Conservation (phyloP, 306 rosid species). For the Lathyrus tuberosus region DNA sequence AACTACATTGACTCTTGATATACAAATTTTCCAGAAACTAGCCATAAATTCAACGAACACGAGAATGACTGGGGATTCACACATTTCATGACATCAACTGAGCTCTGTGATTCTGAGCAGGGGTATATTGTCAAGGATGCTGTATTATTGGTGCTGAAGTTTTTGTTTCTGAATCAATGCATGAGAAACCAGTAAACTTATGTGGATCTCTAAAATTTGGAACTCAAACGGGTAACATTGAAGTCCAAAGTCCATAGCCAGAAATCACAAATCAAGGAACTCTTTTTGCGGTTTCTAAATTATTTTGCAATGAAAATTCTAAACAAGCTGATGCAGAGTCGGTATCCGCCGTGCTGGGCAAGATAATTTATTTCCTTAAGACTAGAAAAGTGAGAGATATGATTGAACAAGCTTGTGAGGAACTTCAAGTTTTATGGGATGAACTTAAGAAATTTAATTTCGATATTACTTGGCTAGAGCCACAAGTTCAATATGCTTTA, state of each 20-base stretch:
- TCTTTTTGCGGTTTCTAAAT: too few relatives aligned
- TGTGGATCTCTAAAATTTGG: too few relatives aligned
- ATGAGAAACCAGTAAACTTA: neutral
- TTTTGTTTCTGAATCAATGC: neutral
- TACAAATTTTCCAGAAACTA: neutral
- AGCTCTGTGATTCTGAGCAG: neutral
- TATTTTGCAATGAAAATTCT: too few relatives aligned
- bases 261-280: too few relatives aligned
- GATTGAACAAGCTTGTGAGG: too few relatives aligned
- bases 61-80: neutral
- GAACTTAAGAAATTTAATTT: neutral
- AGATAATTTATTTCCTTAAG: neutral
- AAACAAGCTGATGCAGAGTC: too few relatives aligned
- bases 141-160: conserved; percentile 2
- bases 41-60: neutral
- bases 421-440: too few relatives aligned
- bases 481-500: conserved; percentile 41
- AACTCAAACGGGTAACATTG: too few relatives aligned
- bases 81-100: neutral
- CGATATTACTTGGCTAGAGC: conserved; percentile 43
- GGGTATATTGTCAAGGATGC: conserved; percentile 2
- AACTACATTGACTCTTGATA: too few relatives aligned
- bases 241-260: too few relatives aligned
- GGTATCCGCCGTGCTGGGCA: too few relatives aligned
- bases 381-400: too few relatives aligned